Base-by-base conservation (phyloP, 768 basidiomycete genomes). In the Russula virescens region DNA sequence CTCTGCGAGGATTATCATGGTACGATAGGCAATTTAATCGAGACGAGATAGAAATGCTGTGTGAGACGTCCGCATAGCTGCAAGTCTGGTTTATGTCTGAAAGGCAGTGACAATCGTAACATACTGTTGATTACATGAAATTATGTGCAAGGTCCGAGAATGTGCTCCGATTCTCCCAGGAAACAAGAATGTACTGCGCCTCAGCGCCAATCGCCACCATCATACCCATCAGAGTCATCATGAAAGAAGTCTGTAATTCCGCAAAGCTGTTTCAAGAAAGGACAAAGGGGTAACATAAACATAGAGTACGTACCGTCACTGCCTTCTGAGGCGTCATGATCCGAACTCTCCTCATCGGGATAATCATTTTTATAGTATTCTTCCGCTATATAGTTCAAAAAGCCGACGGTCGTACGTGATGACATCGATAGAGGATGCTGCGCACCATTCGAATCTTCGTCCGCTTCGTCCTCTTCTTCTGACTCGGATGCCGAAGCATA, bases 301-400 rank as follows among this genome's bases (percentile, higher is more conserved):
- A 31, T 31, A 52, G 34, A 16, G 13, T 19, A 48, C 62, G 34
- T 35, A 68, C 62, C 51, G 19, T 60, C 67, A 25, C 49, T 48
- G 25, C 76, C 76, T 2, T 74, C 70, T 28, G 68, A 69, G 3
- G 28, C 14, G 21, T 64, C 66, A 11, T 75, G 74, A 26, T 78
- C 75, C 2, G 63, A 62, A 55, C 64, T 66, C 43, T 85, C 83
- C 53, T 86, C 89, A 28, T 90, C 88, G 6, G 89, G 89, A 67
- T 92, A 92, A 69, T 92, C 89, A 62, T 92, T 92, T 68, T 83
- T 89, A 73, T 90, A 91, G 69, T 86, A 90, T 65, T 89, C 89
- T 72, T 92, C 89, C 19, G 86, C 89, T 91, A 68, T 6, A 56
- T 9, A 9, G 56, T 40, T 13, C 10, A 46, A 35, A 28, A 18